phyloP scores from a whole-genome alignment of 345 rosid genomes.

The Murraya paniculata region DNA sequence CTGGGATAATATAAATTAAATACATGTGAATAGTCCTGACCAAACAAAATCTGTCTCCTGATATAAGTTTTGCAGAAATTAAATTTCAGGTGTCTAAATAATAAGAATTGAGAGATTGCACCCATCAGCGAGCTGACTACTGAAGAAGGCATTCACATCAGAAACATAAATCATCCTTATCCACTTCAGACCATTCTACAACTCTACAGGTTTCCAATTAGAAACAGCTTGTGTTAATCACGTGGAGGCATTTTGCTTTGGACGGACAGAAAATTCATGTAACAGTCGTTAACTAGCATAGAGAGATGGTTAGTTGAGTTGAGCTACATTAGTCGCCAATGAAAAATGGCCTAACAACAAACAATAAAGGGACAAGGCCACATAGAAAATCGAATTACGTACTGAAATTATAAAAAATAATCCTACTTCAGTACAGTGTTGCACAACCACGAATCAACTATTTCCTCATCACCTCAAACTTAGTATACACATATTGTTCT shows the following conservation, averaged over 20 bases:
- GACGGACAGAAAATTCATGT: not conserved
- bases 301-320: not conserved
- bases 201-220: not conserved
- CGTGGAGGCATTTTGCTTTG: not conserved
- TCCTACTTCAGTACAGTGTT: not conserved
- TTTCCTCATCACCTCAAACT: not conserved
- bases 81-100: not conserved
- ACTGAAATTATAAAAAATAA: not conserved
- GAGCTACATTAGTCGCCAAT: not conserved
- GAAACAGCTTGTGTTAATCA: not conserved
- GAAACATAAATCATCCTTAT: not conserved
- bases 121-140: not conserved
- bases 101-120: not conserved
- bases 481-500: not conserved
- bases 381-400: not conserved
- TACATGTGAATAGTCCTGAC: not conserved
- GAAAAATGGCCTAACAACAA: not conserved
- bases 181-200: not conserved
- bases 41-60: not conserved
- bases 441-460: not conserved
- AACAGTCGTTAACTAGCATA: not conserved
- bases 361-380: not conserved
- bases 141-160: not conserved
- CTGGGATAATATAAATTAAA: constrained; percentile 35
- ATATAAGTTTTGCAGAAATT: not conserved